phyloP scores from a whole-genome alignment of 148 eudicot species.

The Fagopyrum homotropicum region DNA sequence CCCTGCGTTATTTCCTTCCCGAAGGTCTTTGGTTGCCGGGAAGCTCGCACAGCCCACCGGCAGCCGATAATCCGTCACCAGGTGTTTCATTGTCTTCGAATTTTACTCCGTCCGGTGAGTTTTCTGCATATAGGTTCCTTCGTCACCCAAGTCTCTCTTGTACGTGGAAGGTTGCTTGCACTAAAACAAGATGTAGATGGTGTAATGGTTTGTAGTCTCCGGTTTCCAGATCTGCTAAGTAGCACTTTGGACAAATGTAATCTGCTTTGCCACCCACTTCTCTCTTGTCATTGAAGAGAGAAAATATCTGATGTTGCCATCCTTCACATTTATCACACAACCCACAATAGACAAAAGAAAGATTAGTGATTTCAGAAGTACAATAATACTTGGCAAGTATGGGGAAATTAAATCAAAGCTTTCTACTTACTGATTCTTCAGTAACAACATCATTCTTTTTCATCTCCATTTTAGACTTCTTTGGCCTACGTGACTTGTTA shows the following conservation, averaged over 20 bases:
- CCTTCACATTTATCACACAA: conserved; percentile 74
- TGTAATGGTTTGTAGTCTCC: conserved; percentile 32
- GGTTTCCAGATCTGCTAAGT: conserved; percentile 40
- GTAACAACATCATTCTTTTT: conserved; percentile 43
- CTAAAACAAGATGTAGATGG: conserved; percentile 42
- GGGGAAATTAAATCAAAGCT: neutral
- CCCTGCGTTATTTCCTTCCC: no score
- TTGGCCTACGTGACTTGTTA: conserved; percentile 34
- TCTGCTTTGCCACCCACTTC: conserved; percentile 54
- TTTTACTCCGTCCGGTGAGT: no score
- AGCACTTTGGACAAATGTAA: conserved; percentile 74
- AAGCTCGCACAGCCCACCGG: no score
- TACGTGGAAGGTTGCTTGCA: conserved; percentile 61
- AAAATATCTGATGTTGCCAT: conserved; percentile 96
- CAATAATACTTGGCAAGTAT: neutral
- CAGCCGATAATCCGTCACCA: no score
- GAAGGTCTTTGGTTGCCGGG: no score
- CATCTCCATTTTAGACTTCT: conserved; percentile 42
- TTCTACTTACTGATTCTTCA: conserved; percentile 58
- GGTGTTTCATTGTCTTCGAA: no score
- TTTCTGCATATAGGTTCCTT: no score
- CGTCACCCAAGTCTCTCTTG: conserved; percentile 10
- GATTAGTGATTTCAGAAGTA: neutral
- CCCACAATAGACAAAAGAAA: conserved; percentile 64
- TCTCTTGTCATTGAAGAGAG: conserved; percentile 60